These are phyloP conservation scores for Drechslerella coelobrocha DNA, from an alignment of 2,329 filamentous ascomycete genomes.

Conservation along the genomic window DNA sequence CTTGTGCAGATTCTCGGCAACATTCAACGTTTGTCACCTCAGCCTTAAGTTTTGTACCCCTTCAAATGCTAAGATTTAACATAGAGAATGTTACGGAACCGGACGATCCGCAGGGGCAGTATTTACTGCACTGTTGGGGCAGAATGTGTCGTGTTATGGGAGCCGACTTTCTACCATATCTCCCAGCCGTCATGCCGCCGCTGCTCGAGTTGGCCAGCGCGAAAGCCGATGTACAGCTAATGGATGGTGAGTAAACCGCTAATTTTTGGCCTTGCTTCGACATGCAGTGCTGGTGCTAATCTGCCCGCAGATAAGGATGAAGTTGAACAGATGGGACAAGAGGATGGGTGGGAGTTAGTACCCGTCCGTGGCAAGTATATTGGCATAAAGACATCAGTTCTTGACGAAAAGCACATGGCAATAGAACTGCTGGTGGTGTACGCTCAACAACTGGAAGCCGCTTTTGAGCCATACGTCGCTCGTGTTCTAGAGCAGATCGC, in stretches of 20 bases:
- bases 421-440: slow-evolving; percentile 98
- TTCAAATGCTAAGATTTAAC: slow-evolving; percentile 18
- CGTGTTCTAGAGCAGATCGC: slow-evolving; percentile 98
- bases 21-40: slow-evolving; percentile 69
- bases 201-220: slow-evolving; percentile 88
- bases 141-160: slow-evolving; percentile 96
- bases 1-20: slow-evolving; percentile 85
- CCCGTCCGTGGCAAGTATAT: slow-evolving; percentile 98
- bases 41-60: not conserved
- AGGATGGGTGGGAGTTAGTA: slow-evolving; percentile 97
- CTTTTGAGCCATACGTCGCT: slow-evolving; percentile 88
- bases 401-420: slow-evolving; percentile 99
- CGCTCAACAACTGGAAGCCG: slow-evolving; percentile 89
- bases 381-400: slow-evolving; percentile 92
- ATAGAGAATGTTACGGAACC: slow-evolving; percentile 77
- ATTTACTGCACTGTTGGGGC: slow-evolving; percentile 98
- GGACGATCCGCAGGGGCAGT: slow-evolving; percentile 95
- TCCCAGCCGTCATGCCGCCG: slow-evolving; percentile 92
- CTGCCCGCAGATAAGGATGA: slow-evolving; percentile 76
- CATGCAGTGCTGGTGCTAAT: not conserved
- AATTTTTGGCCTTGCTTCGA: not conserved
- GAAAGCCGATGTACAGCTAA: slow-evolving; percentile 94
- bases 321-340: slow-evolving; percentile 87
- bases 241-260: slow-evolving; percentile 65
- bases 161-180: slow-evolving; percentile 87